A percentile compares a stretch with the other conserved stretches of the same genome.
phyloP scores from a whole-genome alignment of 148 eudicot species.

The Amaranthus hypochondriacus region DNA sequence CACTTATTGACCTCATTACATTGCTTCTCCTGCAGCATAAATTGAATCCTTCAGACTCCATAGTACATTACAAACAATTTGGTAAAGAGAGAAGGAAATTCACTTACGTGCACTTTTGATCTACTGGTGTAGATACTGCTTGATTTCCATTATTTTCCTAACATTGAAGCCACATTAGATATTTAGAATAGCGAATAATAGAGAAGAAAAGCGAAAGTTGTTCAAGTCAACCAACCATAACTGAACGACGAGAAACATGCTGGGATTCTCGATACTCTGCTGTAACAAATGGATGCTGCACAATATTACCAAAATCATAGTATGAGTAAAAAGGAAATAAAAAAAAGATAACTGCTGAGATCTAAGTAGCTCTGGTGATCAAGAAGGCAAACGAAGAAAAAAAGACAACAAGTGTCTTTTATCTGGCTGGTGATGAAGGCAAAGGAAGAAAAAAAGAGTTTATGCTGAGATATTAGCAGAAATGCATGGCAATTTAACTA shows the following conservation, averaged over 20 bases:
- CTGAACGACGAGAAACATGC: conserved; percentile 37
- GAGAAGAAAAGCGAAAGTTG: conserved; percentile 1
- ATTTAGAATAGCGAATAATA: not conserved
- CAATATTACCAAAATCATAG: conserved; percentile 14
- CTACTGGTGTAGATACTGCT: conserved; percentile 26
- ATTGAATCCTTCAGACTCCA: conserved; percentile 13
- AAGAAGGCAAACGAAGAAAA: not conserved
- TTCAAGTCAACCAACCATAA: conserved; percentile 37
- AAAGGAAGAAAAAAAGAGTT: not conserved
- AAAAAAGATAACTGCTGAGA: not conserved
- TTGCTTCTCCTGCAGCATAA: conserved; percentile 34
- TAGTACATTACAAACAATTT: not conserved
- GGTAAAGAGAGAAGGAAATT: conserved; percentile 7
- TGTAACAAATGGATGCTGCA: conserved; percentile 83
- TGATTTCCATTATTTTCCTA: conserved; percentile 41
- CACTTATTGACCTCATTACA: conserved; percentile 31
- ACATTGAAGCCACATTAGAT: conserved; percentile 4
- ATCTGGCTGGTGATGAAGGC: too few relatives aligned
- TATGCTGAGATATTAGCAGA: not conserved
- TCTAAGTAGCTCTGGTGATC: not conserved
- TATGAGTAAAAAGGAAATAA: not conserved
- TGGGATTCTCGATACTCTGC: conserved; percentile 44
- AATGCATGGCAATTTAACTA: not conserved
- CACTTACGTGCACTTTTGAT: conserved; percentile 43
- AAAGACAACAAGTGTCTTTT: too few relatives aligned